Evolutionary conservation across 2,329 filamentous ascomycete genomes (phyloP), one percentile per base, ranked within the genome.

Genomic region (Akanthomyces lecanii): DNA sequence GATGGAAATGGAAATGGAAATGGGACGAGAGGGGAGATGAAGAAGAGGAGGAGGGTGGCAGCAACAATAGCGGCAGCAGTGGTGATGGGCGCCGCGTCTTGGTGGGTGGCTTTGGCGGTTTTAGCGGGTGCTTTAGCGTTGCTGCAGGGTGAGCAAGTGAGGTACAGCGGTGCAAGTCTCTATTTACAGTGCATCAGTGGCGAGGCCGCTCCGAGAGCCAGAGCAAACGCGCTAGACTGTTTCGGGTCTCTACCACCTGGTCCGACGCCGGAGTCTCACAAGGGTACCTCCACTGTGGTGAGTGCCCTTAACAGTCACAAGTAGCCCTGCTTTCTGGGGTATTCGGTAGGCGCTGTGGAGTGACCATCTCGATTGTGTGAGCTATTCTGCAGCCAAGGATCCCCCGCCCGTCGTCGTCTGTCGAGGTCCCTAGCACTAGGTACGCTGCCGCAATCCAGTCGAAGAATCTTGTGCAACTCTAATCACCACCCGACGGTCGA

Each of bases 311-410:
- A 10, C n/a, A 45, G 8, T 25, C 6, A 38, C 12, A 48, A 25
- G 44, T 48, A 58, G 44, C 54, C 5, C n/a, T 28, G 3, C 28
- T 58, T 25, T 48, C 55, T 48, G 55, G 44, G 55, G 55, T 48
- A 58, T 23, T 47, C 47, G 52, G 52, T 33, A 18, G 42, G 28
- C 33, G 42, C 44, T 23, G 55, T 58, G 55, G 55, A 58, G 44
- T 30, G n/a, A 25, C 44, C 55, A 58, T 58, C 55, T 58, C 55
- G 55, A 58, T 57, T 48, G 54, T 58, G 42, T 42, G 12, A 57
- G 33, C 30, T 57, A 25, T 18, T 40, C 52, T 55, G 52, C 52
- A 55, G 23, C 55, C 55, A 57, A 45, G 55, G 42, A 38, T 48
- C 14, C 28, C 28, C 28, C 28, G 33, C 28, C 28, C 33, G 33